Base-by-base conservation (phyloP, 1,284 basidiomycete species). In the Vanrija humicola region DNA sequence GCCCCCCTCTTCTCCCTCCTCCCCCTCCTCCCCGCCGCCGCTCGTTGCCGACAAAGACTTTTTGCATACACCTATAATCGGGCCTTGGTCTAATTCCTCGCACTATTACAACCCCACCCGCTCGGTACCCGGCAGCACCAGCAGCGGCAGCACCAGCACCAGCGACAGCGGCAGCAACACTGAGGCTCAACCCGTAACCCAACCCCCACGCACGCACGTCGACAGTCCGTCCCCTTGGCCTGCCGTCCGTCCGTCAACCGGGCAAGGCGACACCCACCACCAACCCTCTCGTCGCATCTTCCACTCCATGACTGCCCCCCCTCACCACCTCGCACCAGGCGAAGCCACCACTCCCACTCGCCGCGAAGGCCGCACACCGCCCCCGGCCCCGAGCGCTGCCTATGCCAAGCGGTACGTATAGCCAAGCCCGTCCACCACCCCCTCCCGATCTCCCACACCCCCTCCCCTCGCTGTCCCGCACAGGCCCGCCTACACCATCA, bases 361-460 rank as follows among this genome's bases (percentile, higher is more conserved):
- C 28, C 48, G 49, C 29, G 65, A 68, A 48, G 64, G 65, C 15
- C 63, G 64, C 52, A 68, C 89, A 3, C 89, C 89, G 58, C 89
- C 89, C 58, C 89, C 89, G 50, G 89, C 89, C 21, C 89, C 89
- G 54, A 91, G 89, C 58, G 89, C 89, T 64, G 89, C 88, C 29
- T 91, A 82, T 76, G 88, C 89, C 44, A 90, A 90, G 82, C 84
- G 89, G 89, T 90, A 54, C 49, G 43, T 48, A 44, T 52, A 48
- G 48, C 50, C 23, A 7, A 8, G 44, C 25, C 38, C 40, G 42
- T 25, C 19, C 14, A 15, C 28, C 26, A 43, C 23, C n/a, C 16
- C n/a, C 40, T 21, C n/a, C 6, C 40, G 15, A 18, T 40, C 52
- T 19, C 25, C 21, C 38, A 23, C 18, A 39, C 38, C 34, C 18